These are phyloP conservation scores for Daldinia childiae DNA, from an alignment of 495 filamentous ascomycete species.

Conservation along the genomic window DNA sequence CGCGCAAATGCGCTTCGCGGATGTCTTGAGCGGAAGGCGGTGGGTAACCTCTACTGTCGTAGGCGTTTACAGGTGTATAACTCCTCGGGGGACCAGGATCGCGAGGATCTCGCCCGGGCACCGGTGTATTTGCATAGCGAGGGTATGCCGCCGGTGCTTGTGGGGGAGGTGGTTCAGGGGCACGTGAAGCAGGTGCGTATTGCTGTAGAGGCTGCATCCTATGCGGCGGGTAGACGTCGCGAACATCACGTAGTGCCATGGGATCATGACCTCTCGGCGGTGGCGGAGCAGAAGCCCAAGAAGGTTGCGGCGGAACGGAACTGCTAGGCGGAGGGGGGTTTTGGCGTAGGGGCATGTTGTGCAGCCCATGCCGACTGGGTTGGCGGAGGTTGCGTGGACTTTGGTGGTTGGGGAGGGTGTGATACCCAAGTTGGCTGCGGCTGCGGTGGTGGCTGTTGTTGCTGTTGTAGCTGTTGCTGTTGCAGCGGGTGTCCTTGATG, in stretches of 20 bases:
- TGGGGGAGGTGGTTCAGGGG: slow-evolving; percentile 47
- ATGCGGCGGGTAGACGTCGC: slow-evolving; percentile 47
- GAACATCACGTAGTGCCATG: slow-evolving; percentile 45
- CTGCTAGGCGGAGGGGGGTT: slow-evolving; percentile 50
- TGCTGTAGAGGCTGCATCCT: slow-evolving; percentile 46
- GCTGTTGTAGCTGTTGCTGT: slow-evolving; percentile 46
- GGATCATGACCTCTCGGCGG: slow-evolving; percentile 51
- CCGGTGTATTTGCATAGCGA: slow-evolving; percentile 46
- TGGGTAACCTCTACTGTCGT: slow-evolving; percentile 43
- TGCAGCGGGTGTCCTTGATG: slow-evolving; percentile 39
- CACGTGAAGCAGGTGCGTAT: slow-evolving; percentile 47
- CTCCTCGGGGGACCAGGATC: slow-evolving; percentile 45
- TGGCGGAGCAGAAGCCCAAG: slow-evolving; percentile 49
- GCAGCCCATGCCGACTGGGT: slow-evolving; percentile 55
- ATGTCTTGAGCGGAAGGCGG: slow-evolving; percentile 36
- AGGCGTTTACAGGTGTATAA: slow-evolving; percentile 45
- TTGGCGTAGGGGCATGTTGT: slow-evolving; percentile 53
- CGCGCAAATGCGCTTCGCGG: slow-evolving; percentile 45
- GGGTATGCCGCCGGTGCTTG: slow-evolving; percentile 42
- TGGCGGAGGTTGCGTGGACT: slow-evolving; percentile 50
- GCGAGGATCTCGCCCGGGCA: slow-evolving; percentile 46
- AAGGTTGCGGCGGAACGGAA: slow-evolving; percentile 51
- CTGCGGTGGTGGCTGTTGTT: slow-evolving; percentile 48
- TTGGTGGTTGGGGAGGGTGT: slow-evolving; percentile 52
- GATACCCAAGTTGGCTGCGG: slow-evolving; percentile 42